Base-by-base conservation (phyloP, 805 yeast genomes). In the Nakazawaea pomicola region DNA sequence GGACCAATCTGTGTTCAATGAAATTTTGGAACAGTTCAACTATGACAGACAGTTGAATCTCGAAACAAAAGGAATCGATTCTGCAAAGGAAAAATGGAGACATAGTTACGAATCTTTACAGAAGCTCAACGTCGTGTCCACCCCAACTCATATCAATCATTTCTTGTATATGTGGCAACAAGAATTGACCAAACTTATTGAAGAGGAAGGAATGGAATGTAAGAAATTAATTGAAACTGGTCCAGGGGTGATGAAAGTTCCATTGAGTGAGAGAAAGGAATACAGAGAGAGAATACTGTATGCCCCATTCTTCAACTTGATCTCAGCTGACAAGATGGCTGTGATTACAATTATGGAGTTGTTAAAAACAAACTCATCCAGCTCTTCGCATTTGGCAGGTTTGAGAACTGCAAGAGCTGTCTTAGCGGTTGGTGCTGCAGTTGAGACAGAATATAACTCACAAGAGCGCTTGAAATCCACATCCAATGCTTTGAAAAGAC, bases 41-140 rank as follows among this genome's bases (percentile, higher is more conserved):
- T 76, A 74, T 42, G 77, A 76, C 19, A 76, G 99, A 56, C 96
- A 93, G 58, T 66, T 75, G 34, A 73, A 73, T 23, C 57, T 93
- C 24, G 99, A 93, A 60, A 66, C 77, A 15, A 73, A 83, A 44
- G 91, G 95, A 3, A 68, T 85, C 1, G 90, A 84, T 48, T 90
- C 91, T 1, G 95, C 98, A 0, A 78, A 76, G 47, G 87, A 82
- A 53, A 83, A 85, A 58, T 91, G 99, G 99, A 81, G 78, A 56
- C 81, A 80, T 50, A 90, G 81, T 48, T 83, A 76, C 50, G 95
- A 87, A 51, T 78, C 75, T 40, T 70, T 78, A 54, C 67, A 68
- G 44, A 70, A 82, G 49, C 87, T 87, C 17, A 77, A 70, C 10
- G 43, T 59, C 21, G 54, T 74, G 40, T 58, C 76, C 4, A 59